Percentiles rank a stretch among this genome's conserved stretches.
Conservation (phyloP, 768 basidiomycete genomes). For the Podaxis sp. region DNA sequence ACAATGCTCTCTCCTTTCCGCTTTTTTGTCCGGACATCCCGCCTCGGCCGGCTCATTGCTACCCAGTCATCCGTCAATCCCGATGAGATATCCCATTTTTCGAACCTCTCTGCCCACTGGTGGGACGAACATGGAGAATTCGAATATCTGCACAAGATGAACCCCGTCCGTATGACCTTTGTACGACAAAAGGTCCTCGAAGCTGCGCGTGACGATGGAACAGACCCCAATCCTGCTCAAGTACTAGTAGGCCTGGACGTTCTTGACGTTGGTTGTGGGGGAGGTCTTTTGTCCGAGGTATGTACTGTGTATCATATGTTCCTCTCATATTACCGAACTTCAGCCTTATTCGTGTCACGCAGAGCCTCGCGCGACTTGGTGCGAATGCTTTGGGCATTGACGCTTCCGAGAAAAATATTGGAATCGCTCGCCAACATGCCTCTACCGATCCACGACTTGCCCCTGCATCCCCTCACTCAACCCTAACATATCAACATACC, state of each 20-base stretch:
- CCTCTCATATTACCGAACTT: not conserved
- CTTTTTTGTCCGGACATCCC: constrained; percentile 8
- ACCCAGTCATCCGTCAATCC: constrained; percentile 55
- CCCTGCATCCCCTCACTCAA: constrained; percentile 24
- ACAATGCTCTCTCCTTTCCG: constrained; percentile 13
- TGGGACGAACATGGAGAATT: constrained; percentile 97
- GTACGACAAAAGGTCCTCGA: constrained; percentile 76
- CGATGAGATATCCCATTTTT: constrained; percentile 87
- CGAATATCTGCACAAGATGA: constrained; percentile 88
- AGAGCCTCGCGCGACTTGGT: constrained; percentile 88
- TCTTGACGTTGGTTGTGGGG: constrained; percentile 94
- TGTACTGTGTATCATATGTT: constrained; percentile 18
- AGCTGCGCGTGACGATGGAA: constrained; percentile 53
- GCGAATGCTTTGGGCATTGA: constrained; percentile 91
- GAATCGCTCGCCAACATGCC: constrained; percentile 83
- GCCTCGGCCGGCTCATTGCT: constrained; percentile 8
- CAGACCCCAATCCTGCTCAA: constrained; percentile 30
- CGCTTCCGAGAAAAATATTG: constrained; percentile 84
- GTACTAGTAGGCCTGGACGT: constrained; percentile 67
- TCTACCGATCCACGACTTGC: constrained; percentile 67
- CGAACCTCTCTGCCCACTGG: constrained; percentile 86
- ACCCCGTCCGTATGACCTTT: constrained; percentile 84
- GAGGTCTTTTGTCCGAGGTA: constrained; percentile 91
- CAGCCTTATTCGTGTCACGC: constrained; percentile 9
- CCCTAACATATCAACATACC: constrained; percentile 67